A percentile compares a stretch with the other conserved stretches of the same genome.
Conservation (phyloP, 352 stramenopile genomes). For the Globisporangium megalacanthum region DNA sequence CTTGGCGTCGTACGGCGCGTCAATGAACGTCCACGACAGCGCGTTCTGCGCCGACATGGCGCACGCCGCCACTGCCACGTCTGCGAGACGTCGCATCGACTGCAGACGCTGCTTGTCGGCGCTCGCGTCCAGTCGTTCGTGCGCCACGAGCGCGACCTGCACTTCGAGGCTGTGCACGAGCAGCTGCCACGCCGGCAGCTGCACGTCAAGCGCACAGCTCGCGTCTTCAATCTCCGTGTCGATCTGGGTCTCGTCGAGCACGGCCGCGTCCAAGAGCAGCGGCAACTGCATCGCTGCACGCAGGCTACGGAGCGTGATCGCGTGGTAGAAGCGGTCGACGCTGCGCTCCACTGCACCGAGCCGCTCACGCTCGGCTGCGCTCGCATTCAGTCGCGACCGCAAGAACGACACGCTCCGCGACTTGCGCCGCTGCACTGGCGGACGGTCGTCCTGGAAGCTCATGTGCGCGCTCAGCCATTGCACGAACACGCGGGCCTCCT, state of each 20-base stretch:
- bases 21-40: conserved; percentile 36
- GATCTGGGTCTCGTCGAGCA: conserved; percentile 37
- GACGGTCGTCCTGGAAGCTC: conserved; percentile 39
- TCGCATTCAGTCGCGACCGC: conserved; percentile 28
- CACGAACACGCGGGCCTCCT: conserved; percentile 30
- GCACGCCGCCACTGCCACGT: conserved; percentile 35
- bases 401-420: conserved; percentile 37
- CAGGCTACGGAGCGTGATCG: conserved; percentile 43
- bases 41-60: conserved; percentile 34
- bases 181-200: conserved; percentile 50
- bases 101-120: conserved; percentile 43
- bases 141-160: conserved; percentile 44
- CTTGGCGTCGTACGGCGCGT: conserved; percentile 28
- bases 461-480: conserved; percentile 50
- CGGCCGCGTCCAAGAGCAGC: conserved; percentile 35
- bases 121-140: conserved; percentile 23
- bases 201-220: conserved; percentile 28
- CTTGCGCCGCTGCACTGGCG: conserved; percentile 30
- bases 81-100: conserved; percentile 52
- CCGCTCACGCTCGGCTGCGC: conserved; percentile 22
- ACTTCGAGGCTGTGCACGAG: conserved; percentile 52
- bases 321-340: conserved; percentile 48
- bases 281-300: conserved; percentile 41
- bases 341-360: conserved; percentile 29
- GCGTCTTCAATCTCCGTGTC: conserved; percentile 52